A percentile compares a stretch with the other conserved stretches of the same genome.
Conservation (phyloP, 805 yeast species). For the Saccharomycodes ludwigii region DNA sequence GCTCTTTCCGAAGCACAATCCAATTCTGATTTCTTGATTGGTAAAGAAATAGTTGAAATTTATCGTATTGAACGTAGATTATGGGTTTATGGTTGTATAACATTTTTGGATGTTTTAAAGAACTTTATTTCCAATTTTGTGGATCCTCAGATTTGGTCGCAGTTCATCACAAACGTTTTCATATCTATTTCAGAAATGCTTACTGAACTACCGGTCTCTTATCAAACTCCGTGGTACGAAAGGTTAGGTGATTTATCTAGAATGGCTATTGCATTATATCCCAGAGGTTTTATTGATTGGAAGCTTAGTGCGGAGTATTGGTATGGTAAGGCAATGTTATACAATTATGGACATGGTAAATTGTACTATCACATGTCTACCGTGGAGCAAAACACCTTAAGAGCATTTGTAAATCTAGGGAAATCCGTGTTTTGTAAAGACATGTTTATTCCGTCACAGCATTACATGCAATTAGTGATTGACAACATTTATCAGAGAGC, state of each 20-base stretch:
- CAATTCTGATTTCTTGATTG: conserved; percentile 26
- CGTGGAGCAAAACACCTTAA: conserved; percentile 58
- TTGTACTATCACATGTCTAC: conserved; percentile 81
- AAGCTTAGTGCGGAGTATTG: conserved; percentile 71
- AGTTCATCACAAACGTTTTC: conserved; percentile 63
- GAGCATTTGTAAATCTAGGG: conserved; percentile 70
- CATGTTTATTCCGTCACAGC: conserved; percentile 75
- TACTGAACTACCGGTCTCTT: conserved; percentile 25
- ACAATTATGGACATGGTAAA: conserved; percentile 75
- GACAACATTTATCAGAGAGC: conserved; percentile 57
- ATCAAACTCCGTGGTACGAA: conserved; percentile 52
- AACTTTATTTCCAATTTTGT: conserved; percentile 61
- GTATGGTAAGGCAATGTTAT: conserved; percentile 63
- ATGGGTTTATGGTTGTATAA: conserved; percentile 82
- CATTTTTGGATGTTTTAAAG: conserved; percentile 64
- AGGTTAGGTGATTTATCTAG: conserved; percentile 76
- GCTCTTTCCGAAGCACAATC: conserved; percentile 65
- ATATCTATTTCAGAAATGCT: conserved; percentile 33
- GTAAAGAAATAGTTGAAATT: conserved; percentile 63
- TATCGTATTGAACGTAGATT: conserved; percentile 68
- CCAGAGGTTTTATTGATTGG: conserved; percentile 78
- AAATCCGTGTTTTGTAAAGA: conserved; percentile 70
- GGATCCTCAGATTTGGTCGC: conserved; percentile 68
- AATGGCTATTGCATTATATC: conserved; percentile 78
- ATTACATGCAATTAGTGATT: conserved; percentile 63